phyloP scores from a whole-genome alignment of 768 basidiomycete genomes.

The Lepiota subincarnata region DNA sequence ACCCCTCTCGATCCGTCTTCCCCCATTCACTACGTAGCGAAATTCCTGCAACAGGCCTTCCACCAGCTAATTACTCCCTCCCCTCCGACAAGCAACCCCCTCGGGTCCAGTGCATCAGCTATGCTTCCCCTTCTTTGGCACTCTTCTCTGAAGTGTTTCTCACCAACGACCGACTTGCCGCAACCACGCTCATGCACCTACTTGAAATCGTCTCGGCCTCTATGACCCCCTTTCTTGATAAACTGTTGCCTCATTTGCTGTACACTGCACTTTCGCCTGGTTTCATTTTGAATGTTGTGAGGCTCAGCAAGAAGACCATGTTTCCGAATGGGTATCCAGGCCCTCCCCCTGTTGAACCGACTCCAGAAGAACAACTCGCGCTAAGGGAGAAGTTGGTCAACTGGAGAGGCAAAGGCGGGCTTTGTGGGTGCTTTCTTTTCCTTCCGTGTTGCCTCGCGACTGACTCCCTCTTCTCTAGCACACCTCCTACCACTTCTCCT shows the following conservation, averaged over 20 bases:
- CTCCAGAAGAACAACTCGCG: constrained; percentile 65
- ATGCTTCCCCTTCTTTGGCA: constrained; percentile 35
- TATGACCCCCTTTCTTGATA: constrained; percentile 57
- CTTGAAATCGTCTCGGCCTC: constrained; percentile 43
- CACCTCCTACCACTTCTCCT: constrained; percentile 48
- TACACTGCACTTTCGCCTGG: constrained; percentile 46
- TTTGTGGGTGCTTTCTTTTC: constrained; percentile 26
- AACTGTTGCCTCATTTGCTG: constrained; percentile 69
- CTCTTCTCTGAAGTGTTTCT: constrained; percentile 49
- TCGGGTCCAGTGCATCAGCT: constrained; percentile 26
- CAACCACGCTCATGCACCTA: constrained; percentile 40
- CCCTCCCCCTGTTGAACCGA: constrained; percentile 68
- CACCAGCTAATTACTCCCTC: constrained; percentile 1
- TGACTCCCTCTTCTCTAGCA: constrained; percentile 20
- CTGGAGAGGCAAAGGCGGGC: constrained; percentile 32
- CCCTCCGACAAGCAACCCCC: constrained; percentile 8
- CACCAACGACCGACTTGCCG: constrained; percentile 43
- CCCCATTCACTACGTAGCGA: constrained; percentile 16
- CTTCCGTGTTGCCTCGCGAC: not conserved
- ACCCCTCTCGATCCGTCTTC: constrained; percentile 12
- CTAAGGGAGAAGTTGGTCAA: constrained; percentile 43
- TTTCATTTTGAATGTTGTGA: constrained; percentile 50
- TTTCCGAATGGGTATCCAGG: constrained; percentile 91
- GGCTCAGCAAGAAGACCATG: constrained; percentile 60
- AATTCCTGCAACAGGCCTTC: constrained; percentile 6